Conservation (phyloP, 257 asterid genomes). For the Paraleonurus japonicus region DNA sequence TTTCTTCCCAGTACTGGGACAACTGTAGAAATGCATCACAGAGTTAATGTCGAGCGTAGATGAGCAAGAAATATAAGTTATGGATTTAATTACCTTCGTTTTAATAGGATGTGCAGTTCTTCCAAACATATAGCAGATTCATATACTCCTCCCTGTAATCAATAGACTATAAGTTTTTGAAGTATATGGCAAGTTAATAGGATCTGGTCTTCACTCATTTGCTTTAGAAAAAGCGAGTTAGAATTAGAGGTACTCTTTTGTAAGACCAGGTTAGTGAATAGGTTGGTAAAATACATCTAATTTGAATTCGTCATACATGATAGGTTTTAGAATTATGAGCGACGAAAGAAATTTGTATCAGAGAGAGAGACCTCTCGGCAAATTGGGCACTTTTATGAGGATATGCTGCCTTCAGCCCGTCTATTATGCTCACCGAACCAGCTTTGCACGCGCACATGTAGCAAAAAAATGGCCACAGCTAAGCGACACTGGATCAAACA, state of each 20-base stretch:
- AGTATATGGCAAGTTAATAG: background rate
- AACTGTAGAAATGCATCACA: slow-evolving; percentile 39
- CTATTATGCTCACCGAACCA: slow-evolving; percentile 79
- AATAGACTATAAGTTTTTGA: background rate
- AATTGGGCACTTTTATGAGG: slow-evolving; percentile 68
- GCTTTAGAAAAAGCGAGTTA: no score
- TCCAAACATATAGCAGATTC: slow-evolving; percentile 77
- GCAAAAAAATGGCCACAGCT: slow-evolving; percentile 88
- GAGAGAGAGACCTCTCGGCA: slow-evolving; percentile 94
- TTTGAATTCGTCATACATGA: background rate
- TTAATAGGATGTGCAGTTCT: slow-evolving; percentile 74
- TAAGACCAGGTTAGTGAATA: background rate
- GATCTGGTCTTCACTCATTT: background rate
- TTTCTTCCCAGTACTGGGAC: slow-evolving; percentile 74
- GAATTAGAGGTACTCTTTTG: no score
- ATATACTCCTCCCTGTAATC: slow-evolving; percentile 63
- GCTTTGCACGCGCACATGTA: slow-evolving; percentile 91
- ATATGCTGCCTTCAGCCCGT: slow-evolving; percentile 66
- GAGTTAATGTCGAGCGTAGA: background rate
- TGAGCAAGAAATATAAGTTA: background rate
- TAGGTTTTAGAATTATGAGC: background rate
- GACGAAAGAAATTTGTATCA: background rate
- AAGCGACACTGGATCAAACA: slow-evolving; percentile 85
- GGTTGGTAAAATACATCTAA: no score
- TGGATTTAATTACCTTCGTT: slow-evolving; percentile 49